phyloP scores from a whole-genome alignment of 2,329 filamentous ascomycete species.

The Coniochaeta sp. region DNA sequence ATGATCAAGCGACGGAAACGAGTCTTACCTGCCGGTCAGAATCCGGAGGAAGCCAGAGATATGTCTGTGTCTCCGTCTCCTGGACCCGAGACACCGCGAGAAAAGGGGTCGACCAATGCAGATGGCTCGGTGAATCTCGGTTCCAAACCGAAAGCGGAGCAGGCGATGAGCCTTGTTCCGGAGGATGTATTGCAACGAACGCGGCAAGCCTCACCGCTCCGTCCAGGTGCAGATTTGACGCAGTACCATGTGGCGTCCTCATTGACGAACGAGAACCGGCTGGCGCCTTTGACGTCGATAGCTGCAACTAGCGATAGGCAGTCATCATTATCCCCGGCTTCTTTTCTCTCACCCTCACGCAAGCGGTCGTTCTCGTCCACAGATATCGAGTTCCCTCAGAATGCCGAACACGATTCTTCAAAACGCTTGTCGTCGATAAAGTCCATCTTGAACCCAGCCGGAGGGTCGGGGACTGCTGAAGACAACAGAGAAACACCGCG shows the following conservation, averaged over 20 bases:
- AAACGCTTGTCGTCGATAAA: constrained; percentile 68
- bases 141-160: constrained; percentile 39
- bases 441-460: constrained; percentile 59
- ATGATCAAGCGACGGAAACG: constrained; percentile 94
- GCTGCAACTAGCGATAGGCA: constrained; percentile 38
- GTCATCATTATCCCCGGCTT: constrained; percentile 52
- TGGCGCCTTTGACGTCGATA: constrained; percentile 48
- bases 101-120: constrained; percentile 51
- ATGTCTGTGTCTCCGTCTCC: constrained; percentile 34
- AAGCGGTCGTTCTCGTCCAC: constrained; percentile 62
- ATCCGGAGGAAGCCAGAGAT: constrained; percentile 35
- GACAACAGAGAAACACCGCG: neutral
- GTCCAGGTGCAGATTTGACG: constrained; percentile 34
- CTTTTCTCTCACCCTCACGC: constrained; percentile 49
- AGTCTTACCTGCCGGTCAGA: constrained; percentile 55
- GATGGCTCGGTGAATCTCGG: constrained; percentile 60
- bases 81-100: constrained; percentile 22
- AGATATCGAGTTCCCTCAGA: constrained; percentile 35
- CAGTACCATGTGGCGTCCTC: constrained; percentile 44
- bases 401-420: constrained; percentile 34
- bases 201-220: constrained; percentile 34
- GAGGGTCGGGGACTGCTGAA: constrained; percentile 18
- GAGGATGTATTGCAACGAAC: constrained; percentile 34
- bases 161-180: constrained; percentile 37
- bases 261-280: constrained; percentile 47